Evolutionary conservation across 805 yeast species (phyloP).

Genomic region (Diddensiella santjacobensis): DNA sequence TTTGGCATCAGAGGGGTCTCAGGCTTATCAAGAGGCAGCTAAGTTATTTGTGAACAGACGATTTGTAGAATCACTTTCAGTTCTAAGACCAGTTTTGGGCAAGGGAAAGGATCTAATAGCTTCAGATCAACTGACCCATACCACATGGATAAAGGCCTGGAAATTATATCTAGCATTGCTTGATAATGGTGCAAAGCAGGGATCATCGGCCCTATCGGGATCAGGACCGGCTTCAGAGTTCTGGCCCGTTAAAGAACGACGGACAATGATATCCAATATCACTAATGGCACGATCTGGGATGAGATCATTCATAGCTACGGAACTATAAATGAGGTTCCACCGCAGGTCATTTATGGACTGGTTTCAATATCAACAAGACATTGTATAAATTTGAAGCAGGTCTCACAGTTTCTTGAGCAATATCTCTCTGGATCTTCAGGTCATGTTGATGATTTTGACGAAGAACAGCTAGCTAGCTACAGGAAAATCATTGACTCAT

Average conservation of each 20-base stretch:
- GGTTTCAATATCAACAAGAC: conserved; percentile 3
- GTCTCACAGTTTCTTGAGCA: conserved; percentile 4
- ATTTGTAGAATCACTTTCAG: conserved; percentile 14
- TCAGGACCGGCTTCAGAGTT: background rate
- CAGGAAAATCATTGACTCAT: conserved; percentile 10
- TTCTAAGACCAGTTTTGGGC: conserved; percentile 12
- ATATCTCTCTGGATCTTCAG: conserved; percentile 9
- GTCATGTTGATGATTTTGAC: background rate
- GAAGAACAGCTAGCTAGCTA: conserved; percentile 6
- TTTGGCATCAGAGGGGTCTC: background rate
- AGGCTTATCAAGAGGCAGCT: conserved; percentile 17
- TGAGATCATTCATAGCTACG: conserved; percentile 3
- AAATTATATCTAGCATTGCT: conserved; percentile 20
- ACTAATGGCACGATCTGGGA: conserved; percentile 7
- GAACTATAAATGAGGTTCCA: conserved; percentile 2
- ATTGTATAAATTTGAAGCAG: background rate
- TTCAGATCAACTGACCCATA: conserved; percentile 11
- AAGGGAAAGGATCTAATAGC: conserved; percentile 1
- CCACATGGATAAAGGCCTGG: conserved; percentile 21
- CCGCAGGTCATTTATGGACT: conserved; percentile 9
- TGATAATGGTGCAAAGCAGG: conserved; percentile 15
- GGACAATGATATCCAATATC: conserved; percentile 3
- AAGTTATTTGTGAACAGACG: conserved; percentile 18
- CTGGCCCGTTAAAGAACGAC: conserved; percentile 7
- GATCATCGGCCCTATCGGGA: background rate